Conservation (phyloP, 257 asterid genomes). For the Penstemon davidsonii region DNA sequence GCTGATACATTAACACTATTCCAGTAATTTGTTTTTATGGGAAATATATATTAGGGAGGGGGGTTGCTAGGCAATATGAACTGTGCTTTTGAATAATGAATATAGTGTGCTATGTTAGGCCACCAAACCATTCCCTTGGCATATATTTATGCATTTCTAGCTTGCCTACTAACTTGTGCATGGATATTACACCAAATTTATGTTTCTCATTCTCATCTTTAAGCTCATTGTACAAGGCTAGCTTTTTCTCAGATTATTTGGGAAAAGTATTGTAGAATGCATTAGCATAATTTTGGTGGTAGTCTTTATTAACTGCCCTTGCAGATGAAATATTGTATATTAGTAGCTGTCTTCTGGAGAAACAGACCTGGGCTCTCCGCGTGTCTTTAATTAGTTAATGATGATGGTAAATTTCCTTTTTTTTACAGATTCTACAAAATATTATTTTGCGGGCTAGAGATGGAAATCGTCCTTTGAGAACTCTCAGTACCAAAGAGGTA, state of each 20-base stretch:
- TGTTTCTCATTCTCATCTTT: not conserved
- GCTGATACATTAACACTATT: constrained; percentile 10
- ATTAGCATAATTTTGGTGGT: not conserved
- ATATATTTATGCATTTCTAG: not conserved
- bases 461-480: constrained; percentile 65
- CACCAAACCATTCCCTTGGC: constrained; percentile 3
- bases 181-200: not conserved
- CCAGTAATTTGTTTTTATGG: not conserved
- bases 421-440: constrained; percentile 80
- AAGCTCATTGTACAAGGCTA: not conserved
- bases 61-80: too few relatives aligned
- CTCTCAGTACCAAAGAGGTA: constrained; percentile 97
- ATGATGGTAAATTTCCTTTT: constrained; percentile 22
- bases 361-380: not conserved
- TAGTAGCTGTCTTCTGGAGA: not conserved
- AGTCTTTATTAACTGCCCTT: not conserved
- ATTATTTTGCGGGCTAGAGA: constrained; percentile 70
- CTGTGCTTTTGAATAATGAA: constrained; percentile 12
- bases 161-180: not conserved
- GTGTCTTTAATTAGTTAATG: constrained; percentile 17
- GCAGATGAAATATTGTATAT: not conserved
- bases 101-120: not conserved
- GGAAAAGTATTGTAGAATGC: not conserved
- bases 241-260: not conserved
- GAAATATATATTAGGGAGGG: too few relatives aligned